Evolutionary conservation across 2,329 filamentous ascomycete genomes (phyloP).

Genomic region (Bipolaris bicolor): DNA sequence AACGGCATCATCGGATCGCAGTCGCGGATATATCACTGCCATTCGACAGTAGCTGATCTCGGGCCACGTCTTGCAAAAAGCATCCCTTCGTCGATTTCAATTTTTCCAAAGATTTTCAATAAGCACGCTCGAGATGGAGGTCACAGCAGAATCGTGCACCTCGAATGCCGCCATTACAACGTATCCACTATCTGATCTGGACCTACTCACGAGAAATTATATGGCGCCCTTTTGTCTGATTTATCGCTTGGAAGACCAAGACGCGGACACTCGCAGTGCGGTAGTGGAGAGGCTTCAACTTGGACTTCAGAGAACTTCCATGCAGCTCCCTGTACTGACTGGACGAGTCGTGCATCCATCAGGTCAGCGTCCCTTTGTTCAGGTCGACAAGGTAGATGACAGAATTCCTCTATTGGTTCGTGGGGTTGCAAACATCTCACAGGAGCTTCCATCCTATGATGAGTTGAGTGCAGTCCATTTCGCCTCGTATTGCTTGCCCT

Average conservation of each 20-base stretch:
- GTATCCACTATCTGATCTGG: slow-evolving; percentile 1
- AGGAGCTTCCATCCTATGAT: slow-evolving; percentile 6
- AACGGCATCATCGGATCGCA: slow-evolving; percentile 1
- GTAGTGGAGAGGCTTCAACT: slow-evolving; percentile 4
- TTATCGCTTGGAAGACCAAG: slow-evolving; percentile 3
- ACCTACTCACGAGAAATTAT: slow-evolving; percentile 3
- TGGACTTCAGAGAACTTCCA: slow-evolving; percentile 7
- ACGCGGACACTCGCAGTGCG: slow-evolving; percentile 4
- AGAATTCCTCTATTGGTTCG: slow-evolving; percentile 2
- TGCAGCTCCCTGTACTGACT: slow-evolving; percentile 5
- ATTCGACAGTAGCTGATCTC: slow-evolving; percentile 4
- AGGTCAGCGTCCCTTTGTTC: slow-evolving; percentile 5
- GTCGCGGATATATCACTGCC: slow-evolving; percentile 3
- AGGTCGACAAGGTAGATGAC: slow-evolving; percentile 4
- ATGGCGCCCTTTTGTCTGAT: slow-evolving; percentile 4
- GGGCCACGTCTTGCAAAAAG: background rate
- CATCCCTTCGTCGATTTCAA: slow-evolving; percentile 4
- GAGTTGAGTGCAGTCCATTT: slow-evolving; percentile 6
- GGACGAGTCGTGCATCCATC: slow-evolving; percentile 4
- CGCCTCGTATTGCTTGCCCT: slow-evolving; percentile 4
- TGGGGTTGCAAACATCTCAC: slow-evolving; percentile 4
- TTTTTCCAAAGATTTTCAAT: slow-evolving; percentile 4
- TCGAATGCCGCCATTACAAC: slow-evolving; percentile 2
- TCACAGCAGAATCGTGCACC: slow-evolving; percentile 1
- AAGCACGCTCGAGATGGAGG: background rate